A percentile compares a stretch with the other conserved stretches of the same genome.
Conservation (phyloP, 78 protist species). For the Neovahlkampfia damariscottae region DNA sequence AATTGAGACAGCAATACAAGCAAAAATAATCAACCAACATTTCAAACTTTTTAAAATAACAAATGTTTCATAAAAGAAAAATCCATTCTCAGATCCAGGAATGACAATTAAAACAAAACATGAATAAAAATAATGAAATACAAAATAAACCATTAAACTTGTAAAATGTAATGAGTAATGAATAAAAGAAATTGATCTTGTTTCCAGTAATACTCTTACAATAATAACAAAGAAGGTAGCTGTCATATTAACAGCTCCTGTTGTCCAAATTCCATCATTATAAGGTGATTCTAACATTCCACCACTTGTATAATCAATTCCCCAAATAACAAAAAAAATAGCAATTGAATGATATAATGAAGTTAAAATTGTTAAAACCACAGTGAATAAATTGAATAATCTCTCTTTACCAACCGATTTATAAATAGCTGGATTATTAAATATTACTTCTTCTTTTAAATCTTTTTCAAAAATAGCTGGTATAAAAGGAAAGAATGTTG, state of each 20-base stretch:
- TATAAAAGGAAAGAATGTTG: slow-evolving; percentile 1
- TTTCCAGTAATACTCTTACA: background rate
- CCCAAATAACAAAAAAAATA: slow-evolving; percentile 4
- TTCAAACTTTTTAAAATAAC: background rate
- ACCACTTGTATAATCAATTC: too few species aligned
- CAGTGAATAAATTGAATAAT: background rate
- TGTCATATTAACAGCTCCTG: background rate
- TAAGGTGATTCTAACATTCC: background rate
- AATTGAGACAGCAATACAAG: background rate
- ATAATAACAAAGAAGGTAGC: background rate
- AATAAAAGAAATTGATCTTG: background rate
- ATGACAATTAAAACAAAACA: too few species aligned
- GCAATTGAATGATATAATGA: slow-evolving; percentile 9
- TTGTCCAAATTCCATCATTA: background rate
- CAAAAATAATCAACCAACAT: background rate
- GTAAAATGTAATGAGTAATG: background rate
- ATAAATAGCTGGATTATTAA: slow-evolving; percentile 4
- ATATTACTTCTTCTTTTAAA: background rate
- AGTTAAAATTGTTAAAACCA: background rate
- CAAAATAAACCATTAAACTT: background rate
- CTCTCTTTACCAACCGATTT: background rate
- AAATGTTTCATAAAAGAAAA: background rate
- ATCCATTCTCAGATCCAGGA: background rate
- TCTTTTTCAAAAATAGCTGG: slow-evolving; percentile 9
- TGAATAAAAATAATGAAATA: background rate